Evolutionary conservation across 108 stramenopile species (phyloP), one percentile per base, ranked within the genome.

Genomic region (Poteriospumella lacustris): DNA sequence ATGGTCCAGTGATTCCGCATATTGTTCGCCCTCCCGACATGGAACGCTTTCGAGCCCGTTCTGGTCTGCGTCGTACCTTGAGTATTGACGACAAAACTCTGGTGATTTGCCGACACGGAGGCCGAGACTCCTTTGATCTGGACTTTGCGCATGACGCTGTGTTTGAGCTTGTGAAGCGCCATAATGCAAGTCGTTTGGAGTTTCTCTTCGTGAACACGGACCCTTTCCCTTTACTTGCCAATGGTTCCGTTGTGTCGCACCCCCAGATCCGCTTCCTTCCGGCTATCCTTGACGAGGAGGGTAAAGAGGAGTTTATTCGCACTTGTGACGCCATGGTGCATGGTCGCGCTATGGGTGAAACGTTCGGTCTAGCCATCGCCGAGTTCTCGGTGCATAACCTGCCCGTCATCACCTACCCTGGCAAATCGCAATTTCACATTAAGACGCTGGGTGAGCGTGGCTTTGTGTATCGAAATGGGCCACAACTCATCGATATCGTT

Each of bases 281-380:
- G 0, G 1, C 26, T 1, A 58, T 29, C 26, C 26, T 29, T n/a
- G 58, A 58, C 58, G 26, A 1, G 1, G 1, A 3, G 1, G 26
- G 3, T 29, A 1, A 28, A 1, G 58, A 0, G 1, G 1, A 1
- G 26, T 58, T 58, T 29, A 2, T 58, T 1, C 58, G 58, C 58
- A 58, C 58, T 29, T 58, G 58, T 29, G 58, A 58, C 58, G 58
- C 58, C 58, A 58, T 58, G 58, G 26, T 58, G 26, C 58, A 58
- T 29, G 58, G 1, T n/a, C 58, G 58, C 58, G 1, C 3, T 29
- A 29, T 1, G 58, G 58, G 58, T 29, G 58, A 58, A 29, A 58
- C 58, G 1, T 58, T 58, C 58, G 58, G 58, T 29, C 58, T 58
- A n/a, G 58, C 58, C 58, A 2, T 58, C 58, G 58, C 58, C 1